These are phyloP conservation scores for Chaetomiaceae sp. DNA, from an alignment of 2,329 filamentous ascomycete species.

Conservation along the genomic window DNA sequence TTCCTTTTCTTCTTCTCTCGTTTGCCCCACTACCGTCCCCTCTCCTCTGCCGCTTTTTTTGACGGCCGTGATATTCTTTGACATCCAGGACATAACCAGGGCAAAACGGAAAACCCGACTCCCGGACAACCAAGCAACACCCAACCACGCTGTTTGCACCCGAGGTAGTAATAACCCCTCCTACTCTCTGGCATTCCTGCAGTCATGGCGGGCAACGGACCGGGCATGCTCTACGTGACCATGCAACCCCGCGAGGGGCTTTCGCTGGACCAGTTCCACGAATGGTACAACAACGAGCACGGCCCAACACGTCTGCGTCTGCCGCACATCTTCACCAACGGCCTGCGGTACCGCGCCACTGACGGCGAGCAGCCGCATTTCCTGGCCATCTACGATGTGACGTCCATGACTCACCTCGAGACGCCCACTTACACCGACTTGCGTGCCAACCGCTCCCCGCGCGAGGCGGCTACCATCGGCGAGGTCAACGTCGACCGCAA, in stretches of 20 bases:
- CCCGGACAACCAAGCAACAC: no score
- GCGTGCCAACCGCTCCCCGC: slow-evolving; percentile 50
- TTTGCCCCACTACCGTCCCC: no score
- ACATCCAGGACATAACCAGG: no score
- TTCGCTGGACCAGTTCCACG: slow-evolving; percentile 68
- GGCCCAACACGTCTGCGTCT: slow-evolving; percentile 75
- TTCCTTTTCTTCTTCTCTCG: no score
- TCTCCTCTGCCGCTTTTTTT: no score
- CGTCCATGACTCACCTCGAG: slow-evolving; percentile 65
- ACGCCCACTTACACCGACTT: slow-evolving; percentile 65
- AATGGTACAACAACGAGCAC: slow-evolving; percentile 94
- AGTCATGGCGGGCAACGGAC: slow-evolving; percentile 9
- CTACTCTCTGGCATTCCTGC: neutral
- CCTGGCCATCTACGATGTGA: slow-evolving; percentile 78
- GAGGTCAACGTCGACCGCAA: slow-evolving; percentile 61
- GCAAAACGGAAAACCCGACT: neutral
- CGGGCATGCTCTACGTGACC: slow-evolving; percentile 75
- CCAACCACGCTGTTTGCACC: neutral
- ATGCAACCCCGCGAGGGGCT: slow-evolving; percentile 72
- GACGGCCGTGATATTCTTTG: no score
- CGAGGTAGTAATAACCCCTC: neutral
- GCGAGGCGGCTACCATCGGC: slow-evolving; percentile 50
- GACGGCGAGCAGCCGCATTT: slow-evolving; percentile 62
- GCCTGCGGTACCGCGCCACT: slow-evolving; percentile 69
- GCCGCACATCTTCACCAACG: slow-evolving; percentile 67